Evolutionary conservation across 306 rosid genomes (phyloP), one percentile per base, ranked within the genome.

Genomic region (Casuarina cunninghamiana): DNA sequence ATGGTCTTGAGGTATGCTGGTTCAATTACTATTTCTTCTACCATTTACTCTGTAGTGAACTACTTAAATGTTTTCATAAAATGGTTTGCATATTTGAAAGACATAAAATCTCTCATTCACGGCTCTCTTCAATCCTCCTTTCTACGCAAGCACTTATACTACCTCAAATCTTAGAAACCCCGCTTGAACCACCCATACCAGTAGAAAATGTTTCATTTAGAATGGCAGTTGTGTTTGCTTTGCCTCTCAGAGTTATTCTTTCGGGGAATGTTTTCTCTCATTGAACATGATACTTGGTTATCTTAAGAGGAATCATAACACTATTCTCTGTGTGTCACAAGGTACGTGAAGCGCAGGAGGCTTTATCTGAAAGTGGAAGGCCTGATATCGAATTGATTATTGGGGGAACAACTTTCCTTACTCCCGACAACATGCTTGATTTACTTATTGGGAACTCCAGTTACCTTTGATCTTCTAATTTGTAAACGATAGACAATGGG

Each of bases 261-360:
- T 26, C 32, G 32, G 32, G 32, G 73, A 70, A 60, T 13, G 26
- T 39, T 66, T 72, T 48, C 6, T 50, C 73, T 37, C 46, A 43
- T 66, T 58, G 71, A 75, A 51, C 62, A 42, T 73, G 49, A 73
- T 44, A 63, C 71, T 63, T 55, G 50, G 46, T 77, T 45, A 15
- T 54, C 69, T 66, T 77, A 57, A 32, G 38, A 65, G 19, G 58
- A 55, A 73, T 68, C 50, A 80, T 87, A 77, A 79, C 75, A 39
- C 49, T 42, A 21, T 57, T 61, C 17, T 39, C 80, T 74, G 10
- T 39, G 21, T 82, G 76, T 69, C 32, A 74, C 72, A 55, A 94
- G 98, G 97, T 90, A 54, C 92, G 91, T 37, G 97, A 92, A 88
- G 97, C 92, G 83, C 90, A 83, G 21, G 95, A 90, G 81, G 98